phyloP scores from a whole-genome alignment of 164 flowering plant species.

The Akebia trifoliata region DNA sequence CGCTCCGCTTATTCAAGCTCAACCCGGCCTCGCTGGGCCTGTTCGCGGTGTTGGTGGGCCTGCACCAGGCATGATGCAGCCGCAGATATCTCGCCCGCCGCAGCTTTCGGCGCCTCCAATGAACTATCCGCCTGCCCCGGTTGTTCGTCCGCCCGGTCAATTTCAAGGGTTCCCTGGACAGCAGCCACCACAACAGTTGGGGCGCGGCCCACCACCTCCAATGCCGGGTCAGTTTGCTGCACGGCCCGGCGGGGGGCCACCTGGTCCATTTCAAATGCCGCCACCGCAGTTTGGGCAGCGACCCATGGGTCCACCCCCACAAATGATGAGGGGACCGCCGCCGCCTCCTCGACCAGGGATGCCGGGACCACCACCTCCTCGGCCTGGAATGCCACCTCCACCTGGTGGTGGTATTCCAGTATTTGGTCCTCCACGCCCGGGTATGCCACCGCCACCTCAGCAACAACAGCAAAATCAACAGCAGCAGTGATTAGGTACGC shows the following conservation, averaged over 20 bases:
- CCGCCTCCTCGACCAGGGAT: slow-evolving; percentile 42
- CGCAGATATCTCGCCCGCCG: slow-evolving; percentile 75
- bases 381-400: slow-evolving; percentile 83
- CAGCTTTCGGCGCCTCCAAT: slow-evolving; percentile 62
- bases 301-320: slow-evolving; percentile 39
- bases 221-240: slow-evolving; percentile 36
- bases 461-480: slow-evolving; percentile 36
- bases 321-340: slow-evolving; percentile 59
- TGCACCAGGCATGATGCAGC: slow-evolving; percentile 98
- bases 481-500: slow-evolving; percentile 21
- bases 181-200: slow-evolving; percentile 45
- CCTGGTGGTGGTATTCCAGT: slow-evolving; percentile 62
- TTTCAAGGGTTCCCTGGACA: slow-evolving; percentile 50
- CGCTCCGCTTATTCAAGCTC: slow-evolving; percentile 73
- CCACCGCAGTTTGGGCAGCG: slow-evolving; percentile 32
- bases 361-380: slow-evolving; percentile 45
- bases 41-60: slow-evolving; percentile 94
- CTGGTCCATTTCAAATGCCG: slow-evolving; percentile 27
- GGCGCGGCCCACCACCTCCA: slow-evolving; percentile 46
- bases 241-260: slow-evolving; percentile 50
- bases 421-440: slow-evolving; percentile 70
- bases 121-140: slow-evolving; percentile 49
- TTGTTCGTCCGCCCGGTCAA: slow-evolving; percentile 62
- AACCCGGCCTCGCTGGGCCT: slow-evolving; percentile 92
- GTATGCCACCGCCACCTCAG: slow-evolving; percentile 64